These are phyloP conservation scores for Limtongia smithiae DNA, from an alignment of 805 yeast genomes.

Conservation along the genomic window DNA sequence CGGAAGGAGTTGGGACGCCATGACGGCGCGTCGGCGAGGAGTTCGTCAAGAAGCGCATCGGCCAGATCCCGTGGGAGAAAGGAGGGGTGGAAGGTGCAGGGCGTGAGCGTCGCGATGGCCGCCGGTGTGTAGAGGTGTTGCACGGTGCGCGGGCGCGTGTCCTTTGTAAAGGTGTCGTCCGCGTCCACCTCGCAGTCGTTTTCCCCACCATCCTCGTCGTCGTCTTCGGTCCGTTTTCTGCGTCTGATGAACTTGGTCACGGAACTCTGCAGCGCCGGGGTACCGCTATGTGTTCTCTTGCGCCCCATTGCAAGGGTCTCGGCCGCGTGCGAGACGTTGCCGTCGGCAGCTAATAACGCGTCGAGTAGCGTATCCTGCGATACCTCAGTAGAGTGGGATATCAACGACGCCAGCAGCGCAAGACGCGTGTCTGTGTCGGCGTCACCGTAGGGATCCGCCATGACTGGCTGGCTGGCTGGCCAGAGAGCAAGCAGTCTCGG, in stretches of 20 bases:
- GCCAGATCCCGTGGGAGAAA: conserved; percentile 54
- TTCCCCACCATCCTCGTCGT: conserved; percentile 5
- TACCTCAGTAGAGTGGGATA: conserved; percentile 31
- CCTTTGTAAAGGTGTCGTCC: background rate
- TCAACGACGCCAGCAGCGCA: conserved; percentile 25
- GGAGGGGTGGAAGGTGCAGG: conserved; percentile 50
- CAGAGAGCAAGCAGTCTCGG: too few relatives aligned
- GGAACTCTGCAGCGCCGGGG: conserved; percentile 12
- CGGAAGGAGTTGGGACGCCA: conserved; percentile 51
- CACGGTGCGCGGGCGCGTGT: conserved; percentile 21
- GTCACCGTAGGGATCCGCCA: conserved; percentile 4
- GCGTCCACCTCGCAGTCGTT: conserved; percentile 21
- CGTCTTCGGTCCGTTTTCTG: background rate
- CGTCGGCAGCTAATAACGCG: conserved; percentile 15
- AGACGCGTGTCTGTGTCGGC: conserved; percentile 21
- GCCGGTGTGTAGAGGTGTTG: conserved; percentile 47
- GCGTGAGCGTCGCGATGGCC: conserved; percentile 45
- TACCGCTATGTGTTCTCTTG: background rate
- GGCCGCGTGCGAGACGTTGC: conserved; percentile 4
- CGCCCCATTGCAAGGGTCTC: background rate
- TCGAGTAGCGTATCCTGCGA: conserved; percentile 12
- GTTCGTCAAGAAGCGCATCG: conserved; percentile 42
- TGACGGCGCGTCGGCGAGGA: conserved; percentile 42
- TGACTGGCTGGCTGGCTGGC: too few relatives aligned
- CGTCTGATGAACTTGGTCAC: conserved; percentile 15